phyloP scores from a whole-genome alignment of 2,329 filamentous ascomycete species.

The Botryosphaeria dothidea region DNA sequence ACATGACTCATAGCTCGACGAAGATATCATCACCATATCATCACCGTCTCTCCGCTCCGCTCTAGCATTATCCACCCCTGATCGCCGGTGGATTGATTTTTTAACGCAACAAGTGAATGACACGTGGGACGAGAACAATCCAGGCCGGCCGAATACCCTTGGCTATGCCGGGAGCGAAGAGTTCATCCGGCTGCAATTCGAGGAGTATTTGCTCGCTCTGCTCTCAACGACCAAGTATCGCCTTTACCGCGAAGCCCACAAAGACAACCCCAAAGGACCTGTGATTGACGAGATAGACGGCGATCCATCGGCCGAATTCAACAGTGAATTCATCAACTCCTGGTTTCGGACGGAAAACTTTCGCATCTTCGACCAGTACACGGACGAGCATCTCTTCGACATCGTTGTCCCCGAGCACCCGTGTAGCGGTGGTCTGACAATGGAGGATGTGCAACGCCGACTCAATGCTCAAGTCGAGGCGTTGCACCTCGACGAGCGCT shows the following conservation, averaged over 20 bases:
- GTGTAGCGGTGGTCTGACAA: slow-evolving; percentile 85
- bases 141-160: slow-evolving; percentile 86
- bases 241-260: slow-evolving; percentile 46
- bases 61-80: slow-evolving; percentile 77
- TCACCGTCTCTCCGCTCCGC: slow-evolving; percentile 76
- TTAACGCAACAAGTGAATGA: slow-evolving; percentile 91
- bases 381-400: slow-evolving; percentile 86
- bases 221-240: slow-evolving; percentile 90
- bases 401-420: slow-evolving; percentile 92
- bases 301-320: slow-evolving; percentile 83
- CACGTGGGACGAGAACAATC: slow-evolving; percentile 93
- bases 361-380: slow-evolving; percentile 73
- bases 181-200: slow-evolving; percentile 95
- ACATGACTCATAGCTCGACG: slow-evolving; percentile 64
- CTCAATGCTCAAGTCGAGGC: slow-evolving; percentile 79
- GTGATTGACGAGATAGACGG: slow-evolving; percentile 63
- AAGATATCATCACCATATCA: slow-evolving; percentile 79
- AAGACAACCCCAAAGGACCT: slow-evolving; percentile 59
- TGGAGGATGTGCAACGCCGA: slow-evolving; percentile 90
- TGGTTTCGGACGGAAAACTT: slow-evolving; percentile 92
- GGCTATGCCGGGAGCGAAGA: slow-evolving; percentile 95
- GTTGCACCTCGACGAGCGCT: slow-evolving; percentile 86
- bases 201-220: slow-evolving; percentile 90
- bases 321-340: slow-evolving; percentile 77
- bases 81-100: slow-evolving; percentile 95